phyloP scores from a whole-genome alignment of 2,329 filamentous ascomycete species.

The Ascochyta pisi region DNA sequence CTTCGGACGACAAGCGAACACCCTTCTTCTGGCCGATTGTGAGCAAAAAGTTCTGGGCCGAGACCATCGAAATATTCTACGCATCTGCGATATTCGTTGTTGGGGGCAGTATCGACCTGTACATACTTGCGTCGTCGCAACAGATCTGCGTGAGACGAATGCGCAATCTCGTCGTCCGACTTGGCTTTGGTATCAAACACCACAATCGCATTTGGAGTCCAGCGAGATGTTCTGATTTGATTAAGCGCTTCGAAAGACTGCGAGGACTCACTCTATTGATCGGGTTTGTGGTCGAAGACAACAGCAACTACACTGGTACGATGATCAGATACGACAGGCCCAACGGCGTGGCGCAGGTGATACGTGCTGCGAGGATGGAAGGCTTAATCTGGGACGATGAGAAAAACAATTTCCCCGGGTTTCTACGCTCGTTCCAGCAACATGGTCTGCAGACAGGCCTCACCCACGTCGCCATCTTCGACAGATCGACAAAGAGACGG shows the following conservation, averaged over 20 bases:
- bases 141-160: slow-evolving; percentile 10
- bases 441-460: neutral
- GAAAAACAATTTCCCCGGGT: slow-evolving; percentile 2
- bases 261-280: slow-evolving; percentile 2
- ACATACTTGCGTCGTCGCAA: slow-evolving; percentile 9
- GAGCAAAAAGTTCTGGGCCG: slow-evolving; percentile 6
- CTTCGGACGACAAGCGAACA: neutral
- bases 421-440: slow-evolving; percentile 10
- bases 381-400: neutral
- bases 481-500: neutral
- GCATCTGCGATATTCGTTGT: slow-evolving; percentile 8
- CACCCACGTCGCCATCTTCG: slow-evolving; percentile 1
- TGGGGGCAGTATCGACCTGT: slow-evolving; percentile 6
- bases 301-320: slow-evolving; percentile 11
- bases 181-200: slow-evolving; percentile 10
- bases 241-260: slow-evolving; percentile 5
- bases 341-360: neutral
- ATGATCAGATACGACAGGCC: neutral
- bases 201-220: slow-evolving; percentile 12
- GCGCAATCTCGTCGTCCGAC: slow-evolving; percentile 2
- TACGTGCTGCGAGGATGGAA: slow-evolving; percentile 4
- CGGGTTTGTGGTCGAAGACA: slow-evolving; percentile 1
- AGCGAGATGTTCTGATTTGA: neutral
- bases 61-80: slow-evolving; percentile 1
- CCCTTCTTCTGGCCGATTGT: slow-evolving; percentile 17